A percentile compares a stretch with the other conserved stretches of the same genome.
phyloP scores from a whole-genome alignment of 495 filamentous ascomycete species.

The Aspergillus baeticus region DNA sequence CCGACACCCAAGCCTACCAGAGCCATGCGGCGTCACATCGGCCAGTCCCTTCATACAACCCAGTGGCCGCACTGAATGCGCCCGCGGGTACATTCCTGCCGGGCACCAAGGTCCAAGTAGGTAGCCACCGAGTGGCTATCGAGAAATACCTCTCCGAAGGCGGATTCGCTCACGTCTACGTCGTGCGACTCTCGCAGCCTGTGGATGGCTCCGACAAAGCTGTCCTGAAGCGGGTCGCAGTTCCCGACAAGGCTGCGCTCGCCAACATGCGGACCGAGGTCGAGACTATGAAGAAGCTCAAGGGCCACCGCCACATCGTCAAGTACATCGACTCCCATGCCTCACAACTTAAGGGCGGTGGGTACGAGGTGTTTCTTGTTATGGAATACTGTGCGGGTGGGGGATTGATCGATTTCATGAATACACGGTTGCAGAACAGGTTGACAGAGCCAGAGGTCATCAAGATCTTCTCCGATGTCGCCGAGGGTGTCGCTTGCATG shows the following conservation, averaged over 20 bases:
- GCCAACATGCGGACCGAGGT: slow-evolving; percentile 97
- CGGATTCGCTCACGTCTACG: slow-evolving; percentile 97
- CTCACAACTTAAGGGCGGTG: slow-evolving; percentile 84
- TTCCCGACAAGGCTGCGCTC: slow-evolving; percentile 90
- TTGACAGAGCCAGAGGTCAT: slow-evolving; percentile 97
- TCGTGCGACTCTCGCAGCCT: slow-evolving; percentile 78
- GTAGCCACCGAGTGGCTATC: slow-evolving; percentile 88
- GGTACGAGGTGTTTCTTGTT: slow-evolving; percentile 95
- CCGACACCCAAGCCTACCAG: slow-evolving; percentile 27
- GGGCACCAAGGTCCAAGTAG: slow-evolving; percentile 94
- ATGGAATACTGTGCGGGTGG: slow-evolving; percentile 91
- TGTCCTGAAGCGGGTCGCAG: slow-evolving; percentile 95
- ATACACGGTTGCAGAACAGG: slow-evolving; percentile 92
- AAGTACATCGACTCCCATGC: slow-evolving; percentile 98
- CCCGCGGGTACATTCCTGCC: slow-evolving; percentile 89
- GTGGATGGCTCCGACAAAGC: slow-evolving; percentile 81
- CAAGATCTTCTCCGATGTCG: slow-evolving; percentile 92
- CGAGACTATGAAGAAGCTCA: slow-evolving; percentile 98
- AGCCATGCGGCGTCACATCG: slow-evolving; percentile 33
- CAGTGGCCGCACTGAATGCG: slow-evolving; percentile 44
- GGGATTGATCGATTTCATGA: slow-evolving; percentile 99
- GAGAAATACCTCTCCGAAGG: slow-evolving; percentile 98
- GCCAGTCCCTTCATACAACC: slow-evolving; percentile 38
- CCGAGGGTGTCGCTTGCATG: slow-evolving; percentile 97
- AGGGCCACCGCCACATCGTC: slow-evolving; percentile 93